Evolutionary conservation across 805 yeast genomes (phyloP).

Genomic region (Metschnikowia similis): DNA sequence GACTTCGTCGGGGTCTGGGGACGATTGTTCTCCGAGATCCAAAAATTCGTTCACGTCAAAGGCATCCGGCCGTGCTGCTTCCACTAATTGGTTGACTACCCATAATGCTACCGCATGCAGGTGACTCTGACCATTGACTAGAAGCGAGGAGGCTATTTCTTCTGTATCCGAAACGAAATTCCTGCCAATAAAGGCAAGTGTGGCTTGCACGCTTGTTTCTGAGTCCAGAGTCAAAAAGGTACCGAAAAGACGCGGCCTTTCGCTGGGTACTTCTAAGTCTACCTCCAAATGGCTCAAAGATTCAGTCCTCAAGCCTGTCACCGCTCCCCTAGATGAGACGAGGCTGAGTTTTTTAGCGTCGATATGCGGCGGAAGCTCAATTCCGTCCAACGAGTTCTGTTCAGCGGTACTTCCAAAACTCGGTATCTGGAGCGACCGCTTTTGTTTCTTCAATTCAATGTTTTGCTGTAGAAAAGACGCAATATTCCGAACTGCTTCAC

Average conservation of each 20-base stretch:
- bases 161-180: constrained; percentile 2
- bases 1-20: constrained; percentile 20
- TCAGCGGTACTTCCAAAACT: neutral
- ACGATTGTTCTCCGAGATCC: neutral
- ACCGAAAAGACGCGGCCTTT: constrained; percentile 11
- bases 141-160: neutral
- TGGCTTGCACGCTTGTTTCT: constrained; percentile 19
- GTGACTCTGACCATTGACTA: neutral
- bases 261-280: neutral
- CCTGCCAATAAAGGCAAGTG: constrained; percentile 8
- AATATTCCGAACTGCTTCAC: neutral
- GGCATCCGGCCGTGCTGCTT: neutral
- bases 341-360: constrained; percentile 28
- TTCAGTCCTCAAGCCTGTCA: neutral
- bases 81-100: constrained; percentile 25
- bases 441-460: neutral
- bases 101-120: constrained; percentile 23
- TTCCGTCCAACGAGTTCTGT: constrained; percentile 27
- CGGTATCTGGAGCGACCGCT: neutral
- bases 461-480: neutral
- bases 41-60: constrained; percentile 19
- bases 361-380: constrained; percentile 35
- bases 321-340: constrained; percentile 1
- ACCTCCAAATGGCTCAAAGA: constrained; percentile 5
- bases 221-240: constrained; percentile 16